Base-by-base conservation (phyloP, 1,284 basidiomycete genomes). In the Rhodotorula sp. region DNA sequence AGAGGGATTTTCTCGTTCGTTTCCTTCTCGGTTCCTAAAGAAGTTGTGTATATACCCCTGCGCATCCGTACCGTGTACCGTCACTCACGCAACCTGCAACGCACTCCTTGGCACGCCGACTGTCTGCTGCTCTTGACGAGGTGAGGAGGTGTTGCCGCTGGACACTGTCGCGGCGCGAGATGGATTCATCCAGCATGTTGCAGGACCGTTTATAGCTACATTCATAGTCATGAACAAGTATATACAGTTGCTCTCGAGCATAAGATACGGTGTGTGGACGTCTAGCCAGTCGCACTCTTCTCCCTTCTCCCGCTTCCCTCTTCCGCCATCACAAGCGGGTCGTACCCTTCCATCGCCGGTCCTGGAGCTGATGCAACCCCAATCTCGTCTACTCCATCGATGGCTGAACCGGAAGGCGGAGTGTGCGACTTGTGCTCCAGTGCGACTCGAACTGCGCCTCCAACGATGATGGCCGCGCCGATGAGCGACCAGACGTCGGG, bases 401-500 rank as follows among this genome's bases (percentile, higher is more conserved):
- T 51, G 11, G 44, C 20, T 44, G 49, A 36, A 15, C 15, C 30
- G 29, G 62, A n/a, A 2, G 54, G 24, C 7, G 34, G 6, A 8
- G 32, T 24, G 46, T 24, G n/a, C 0, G n/a, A 17, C 57, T 68
- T 60, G 36, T 68, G 71, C 47, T 68, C 66, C 1, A 76, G 44
- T 20, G 74, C 77, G 36, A 78, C 75, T 24, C 68, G 68, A 29
- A 76, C 49, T 13, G 76, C 76, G 4, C 73, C 71, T 4, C 70
- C 72, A 32, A 78, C 58, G 52, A 78, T 78, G 65, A 78, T 75
- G 27, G 34, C 9, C 15, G 75, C 73, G 19, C 77, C 77, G 46
- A 75, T 44, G 34, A 76, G 44, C 19, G 71, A 73, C 53, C 73
- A 71, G 4, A 62, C 46, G 64, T 78, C 77, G n/a, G 76, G 76